Conservation (phyloP, 352 stramenopile species). For the Pythium rhizo-oryzae region DNA sequence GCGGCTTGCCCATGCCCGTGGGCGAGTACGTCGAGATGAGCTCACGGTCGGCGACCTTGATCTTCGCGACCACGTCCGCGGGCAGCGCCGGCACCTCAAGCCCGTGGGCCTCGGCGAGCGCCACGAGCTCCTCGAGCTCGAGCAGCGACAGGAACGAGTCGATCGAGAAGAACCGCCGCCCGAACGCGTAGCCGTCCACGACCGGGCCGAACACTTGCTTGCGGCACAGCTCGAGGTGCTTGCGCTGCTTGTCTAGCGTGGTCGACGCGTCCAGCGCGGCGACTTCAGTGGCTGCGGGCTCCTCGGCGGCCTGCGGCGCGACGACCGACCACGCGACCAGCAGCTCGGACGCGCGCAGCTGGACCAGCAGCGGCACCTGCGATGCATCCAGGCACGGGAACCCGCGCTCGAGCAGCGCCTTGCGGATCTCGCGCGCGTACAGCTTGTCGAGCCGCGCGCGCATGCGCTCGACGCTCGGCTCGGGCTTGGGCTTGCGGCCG, state of each 20-base stretch:
- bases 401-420: conserved; percentile 32
- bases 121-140: conserved; percentile 45
- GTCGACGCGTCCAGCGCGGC: not conserved
- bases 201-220: conserved; percentile 21
- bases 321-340: conserved; percentile 36
- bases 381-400: conserved; percentile 38
- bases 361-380: conserved; percentile 37
- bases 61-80: conserved; percentile 34
- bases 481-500: conserved; percentile 1
- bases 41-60: conserved; percentile 59
- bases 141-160: conserved; percentile 57
- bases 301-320: not conserved
- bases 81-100: conserved; percentile 38
- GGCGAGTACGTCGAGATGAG: conserved; percentile 39
- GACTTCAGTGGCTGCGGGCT: not conserved
- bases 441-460: conserved; percentile 25
- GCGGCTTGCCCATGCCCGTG: conserved; percentile 45
- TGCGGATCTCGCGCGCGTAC: conserved; percentile 44
- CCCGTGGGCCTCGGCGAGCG: conserved; percentile 29
- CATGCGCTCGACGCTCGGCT: conserved; percentile 9
- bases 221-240: conserved; percentile 21
- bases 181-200: conserved; percentile 65
- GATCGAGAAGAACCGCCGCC: conserved; percentile 58
- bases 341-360: conserved; percentile 50
- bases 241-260: conserved; percentile 23